Evolutionary conservation across 2,329 filamentous ascomycete genomes (phyloP).

Genomic region (Diaporthe velutina): DNA sequence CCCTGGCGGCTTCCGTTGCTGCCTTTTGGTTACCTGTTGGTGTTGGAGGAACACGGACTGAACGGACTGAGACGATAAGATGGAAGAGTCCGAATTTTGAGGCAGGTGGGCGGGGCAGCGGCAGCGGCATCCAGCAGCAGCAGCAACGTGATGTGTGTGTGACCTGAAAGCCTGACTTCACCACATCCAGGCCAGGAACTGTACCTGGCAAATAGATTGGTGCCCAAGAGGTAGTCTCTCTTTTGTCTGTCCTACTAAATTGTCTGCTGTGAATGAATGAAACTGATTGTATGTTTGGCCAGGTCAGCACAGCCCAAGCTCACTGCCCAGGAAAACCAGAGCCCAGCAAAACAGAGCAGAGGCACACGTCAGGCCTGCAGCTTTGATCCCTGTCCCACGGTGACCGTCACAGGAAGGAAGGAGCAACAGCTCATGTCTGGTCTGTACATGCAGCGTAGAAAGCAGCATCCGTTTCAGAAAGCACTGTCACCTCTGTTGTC

Average conservation of each 20-base stretch:
- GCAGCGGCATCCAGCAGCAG: background rate
- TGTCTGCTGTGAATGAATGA: background rate
- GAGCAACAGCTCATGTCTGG: background rate
- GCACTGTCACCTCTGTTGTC: background rate
- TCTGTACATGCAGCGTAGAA: background rate
- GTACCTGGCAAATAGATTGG: background rate
- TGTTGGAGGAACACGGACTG: background rate
- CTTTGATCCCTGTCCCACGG: background rate
- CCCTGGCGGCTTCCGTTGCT: conserved; percentile 1
- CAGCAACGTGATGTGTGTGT: background rate
- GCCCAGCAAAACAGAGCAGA: background rate
- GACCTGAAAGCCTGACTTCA: background rate
- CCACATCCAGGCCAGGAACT: background rate
- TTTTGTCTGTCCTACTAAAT: background rate
- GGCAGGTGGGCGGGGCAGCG: conserved; percentile 16
- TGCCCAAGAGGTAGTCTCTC: background rate
- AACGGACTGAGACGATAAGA: background rate
- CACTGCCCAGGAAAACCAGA: background rate
- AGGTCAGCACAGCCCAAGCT: background rate
- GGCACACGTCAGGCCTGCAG: conserved; percentile 5
- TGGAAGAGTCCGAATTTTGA: conserved; percentile 5
- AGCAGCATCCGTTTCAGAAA: background rate
- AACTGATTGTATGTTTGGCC: background rate
- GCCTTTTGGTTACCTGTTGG: background rate
- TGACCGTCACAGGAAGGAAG: background rate